Evolutionary conservation across 2,329 filamentous ascomycete genomes (phyloP), one percentile per base, ranked within the genome.

Genomic region (Diaporthe humulicola): DNA sequence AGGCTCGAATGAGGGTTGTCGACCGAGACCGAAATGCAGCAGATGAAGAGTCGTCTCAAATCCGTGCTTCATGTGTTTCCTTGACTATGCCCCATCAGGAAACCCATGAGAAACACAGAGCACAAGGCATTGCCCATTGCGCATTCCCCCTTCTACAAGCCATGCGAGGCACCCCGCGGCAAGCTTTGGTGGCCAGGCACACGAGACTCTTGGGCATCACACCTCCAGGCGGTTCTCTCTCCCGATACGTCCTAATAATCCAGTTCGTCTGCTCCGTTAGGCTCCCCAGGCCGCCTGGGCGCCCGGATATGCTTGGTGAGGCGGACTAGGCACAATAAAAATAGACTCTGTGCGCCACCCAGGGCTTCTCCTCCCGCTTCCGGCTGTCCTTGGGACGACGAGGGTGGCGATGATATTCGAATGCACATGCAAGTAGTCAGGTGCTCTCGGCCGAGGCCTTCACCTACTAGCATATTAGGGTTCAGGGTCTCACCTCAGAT

Each of bases 1-100:
- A 69, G 64, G n/a, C 64, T 69, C 45, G 15, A 40, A 69, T 33
- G 33, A 69, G 64, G 48, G 48, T 9, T 54, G 45, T 69, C 64
- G 45, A 69, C 64, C 64, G 45, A 69, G 48, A 69, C 33, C 64
- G 64, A 54, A 25, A 22, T 69, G 64, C 48, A 22, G 48, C 64
- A 69, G 45, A 30, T 14, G 58, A 54, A 22, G 4, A 28, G n/a
- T 69, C 64, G 64, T 69, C 64, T 69, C 48, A 54, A 69, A 69
- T 69, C 30, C n/a, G 64, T 69, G 64, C 64, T 69, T 69, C 64
- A 69, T 69, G 64, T 69, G 64, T 69, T 69, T 69, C 48, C 19
- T 54, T 52, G 14, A 52, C 64, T 69, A 69, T 22, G 3, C 64
- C 48, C n/a, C 45, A 54, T 54, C 19, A 6, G 48, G 64, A 69